Evolutionary conservation across 1,284 basidiomycete species (phyloP), one percentile per base, ranked within the genome.

Genomic region (Amylostereum chailletii): DNA sequence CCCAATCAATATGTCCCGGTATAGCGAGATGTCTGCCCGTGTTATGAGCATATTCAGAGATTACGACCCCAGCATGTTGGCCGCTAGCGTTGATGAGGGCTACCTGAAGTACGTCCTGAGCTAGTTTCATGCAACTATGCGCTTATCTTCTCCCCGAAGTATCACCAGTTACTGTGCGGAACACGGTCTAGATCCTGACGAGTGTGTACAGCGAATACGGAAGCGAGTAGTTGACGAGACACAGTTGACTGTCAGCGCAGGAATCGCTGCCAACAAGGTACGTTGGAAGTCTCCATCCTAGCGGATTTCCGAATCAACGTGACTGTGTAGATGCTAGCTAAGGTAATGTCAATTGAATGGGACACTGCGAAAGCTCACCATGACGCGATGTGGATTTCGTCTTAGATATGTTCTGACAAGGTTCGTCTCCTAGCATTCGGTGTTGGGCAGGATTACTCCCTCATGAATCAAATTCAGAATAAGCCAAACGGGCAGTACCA

Each of bases 401-500:
- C 43, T 34, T 61, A 94, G 87, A 95, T 96, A 48, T 94, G 90
- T 62, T 95, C 92, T 39, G 94, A 97, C 64, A 90, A 86, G 71
- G 85, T 83, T 37, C 41, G 47, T 6, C 10, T 9, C 9, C 32
- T 30, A 19, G 7, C 27, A 31, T 26, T 5, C 9, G 30, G 9
- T 3, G 19, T 31, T 2, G 31, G 27, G 10, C 10, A 26, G 10
- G 40, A 19, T 11, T 26, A 34, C 19, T 36, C 5, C 37, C 49
- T 56, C 29, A 32, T 37, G 33, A 36, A 36, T 4, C 10, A 37
- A 19, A 19, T 46, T 42, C 55, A 89, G 83, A 96, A 96, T 66
- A 97, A 97, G 68, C 94, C 94, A 0, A 90, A 96, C 61, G 94
- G 93, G 1, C 90, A 94, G 64, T 96, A 81, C 58, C 77, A 80